phyloP scores from a whole-genome alignment of 2,329 filamentous ascomycete species.

The Colletotrichum sp. region DNA sequence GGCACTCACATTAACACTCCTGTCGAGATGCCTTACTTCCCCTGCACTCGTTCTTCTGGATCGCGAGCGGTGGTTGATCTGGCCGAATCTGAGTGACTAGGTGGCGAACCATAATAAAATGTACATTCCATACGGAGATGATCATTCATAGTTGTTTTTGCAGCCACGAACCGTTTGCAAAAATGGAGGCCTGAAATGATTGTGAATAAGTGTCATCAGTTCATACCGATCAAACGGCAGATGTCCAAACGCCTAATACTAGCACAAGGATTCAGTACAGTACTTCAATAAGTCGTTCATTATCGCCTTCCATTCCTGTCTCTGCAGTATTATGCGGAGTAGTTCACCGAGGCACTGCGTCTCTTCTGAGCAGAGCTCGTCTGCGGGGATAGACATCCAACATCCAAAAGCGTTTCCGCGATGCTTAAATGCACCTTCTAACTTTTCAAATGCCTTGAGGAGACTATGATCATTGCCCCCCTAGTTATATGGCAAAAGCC shows the following conservation, averaged over 20 bases:
- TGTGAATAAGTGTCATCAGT: not conserved
- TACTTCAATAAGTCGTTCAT: not conserved
- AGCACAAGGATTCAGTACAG: not conserved
- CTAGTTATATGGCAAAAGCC: accelerated
- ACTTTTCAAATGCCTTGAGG: not conserved
- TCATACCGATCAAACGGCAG: not conserved
- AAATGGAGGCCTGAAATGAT: not conserved
- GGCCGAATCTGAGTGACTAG: not conserved
- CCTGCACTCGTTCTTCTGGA: not conserved
- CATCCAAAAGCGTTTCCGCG: not conserved
- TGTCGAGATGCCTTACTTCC: not conserved
- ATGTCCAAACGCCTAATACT: not conserved
- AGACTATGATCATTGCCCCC: not conserved
- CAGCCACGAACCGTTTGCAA: not conserved
- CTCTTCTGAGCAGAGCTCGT: not conserved
- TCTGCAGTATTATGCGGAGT: not conserved
- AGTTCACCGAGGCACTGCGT: not conserved
- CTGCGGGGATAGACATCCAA: not conserved
- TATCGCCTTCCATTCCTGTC: not conserved
- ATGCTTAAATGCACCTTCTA: not conserved
- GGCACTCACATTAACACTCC: not conserved
- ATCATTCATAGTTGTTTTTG: not conserved
- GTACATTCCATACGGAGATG: accelerated
- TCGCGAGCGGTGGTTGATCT: not conserved
- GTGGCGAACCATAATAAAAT: not conserved